Percentiles rank a stretch among this genome's conserved stretches.
Conservation (phyloP, 2,329 filamentous ascomycete species). For the Trichoderma sp. region DNA sequence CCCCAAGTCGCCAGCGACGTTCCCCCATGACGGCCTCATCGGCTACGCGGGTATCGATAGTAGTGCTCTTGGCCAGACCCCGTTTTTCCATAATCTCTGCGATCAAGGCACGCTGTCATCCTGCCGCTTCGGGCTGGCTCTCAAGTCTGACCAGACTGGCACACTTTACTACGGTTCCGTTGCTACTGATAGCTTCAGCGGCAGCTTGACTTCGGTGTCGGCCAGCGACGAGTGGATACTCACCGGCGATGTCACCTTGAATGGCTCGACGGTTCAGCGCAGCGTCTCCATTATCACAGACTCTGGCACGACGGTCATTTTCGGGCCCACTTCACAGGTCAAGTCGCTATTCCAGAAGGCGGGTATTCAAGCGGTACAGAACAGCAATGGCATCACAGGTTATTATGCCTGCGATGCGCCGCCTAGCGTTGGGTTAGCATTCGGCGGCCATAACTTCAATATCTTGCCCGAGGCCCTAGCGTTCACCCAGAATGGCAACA, state of each 20-base stretch:
- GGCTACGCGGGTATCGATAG: conserved; percentile 20
- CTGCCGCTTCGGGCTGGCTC: conserved; percentile 25
- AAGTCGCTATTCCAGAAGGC: conserved; percentile 19
- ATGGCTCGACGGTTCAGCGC: conserved; percentile 4
- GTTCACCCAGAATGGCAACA: conserved; percentile 20
- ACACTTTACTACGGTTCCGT: conserved; percentile 24
- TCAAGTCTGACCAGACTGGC: conserved; percentile 23
- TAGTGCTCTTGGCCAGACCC: conserved; percentile 11
- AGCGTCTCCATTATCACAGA: conserved; percentile 20
- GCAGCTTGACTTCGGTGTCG: conserved; percentile 12
- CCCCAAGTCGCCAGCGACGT: conserved; percentile 19
- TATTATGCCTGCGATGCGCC: conserved; percentile 22
- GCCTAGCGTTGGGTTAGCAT: conserved; percentile 21
- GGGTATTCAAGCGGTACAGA: conserved; percentile 18
- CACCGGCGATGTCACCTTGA: conserved; percentile 20
- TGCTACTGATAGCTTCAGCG: conserved; percentile 16
- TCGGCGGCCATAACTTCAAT: conserved; percentile 22
- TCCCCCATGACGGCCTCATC: conserved; percentile 24
- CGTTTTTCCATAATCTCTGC: conserved; percentile 24
- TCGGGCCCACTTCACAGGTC: conserved; percentile 21
- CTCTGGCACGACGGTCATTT: conserved; percentile 23
- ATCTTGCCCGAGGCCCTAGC: conserved; percentile 21
- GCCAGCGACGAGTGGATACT: conserved; percentile 15
- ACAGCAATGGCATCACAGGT: conserved; percentile 19
- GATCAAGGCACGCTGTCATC: conserved; percentile 19